A percentile compares a stretch with the other conserved stretches of the same genome.
Conservation (phyloP, 2,329 filamentous ascomycete species). For the Chrysosporium keratinophilum region DNA sequence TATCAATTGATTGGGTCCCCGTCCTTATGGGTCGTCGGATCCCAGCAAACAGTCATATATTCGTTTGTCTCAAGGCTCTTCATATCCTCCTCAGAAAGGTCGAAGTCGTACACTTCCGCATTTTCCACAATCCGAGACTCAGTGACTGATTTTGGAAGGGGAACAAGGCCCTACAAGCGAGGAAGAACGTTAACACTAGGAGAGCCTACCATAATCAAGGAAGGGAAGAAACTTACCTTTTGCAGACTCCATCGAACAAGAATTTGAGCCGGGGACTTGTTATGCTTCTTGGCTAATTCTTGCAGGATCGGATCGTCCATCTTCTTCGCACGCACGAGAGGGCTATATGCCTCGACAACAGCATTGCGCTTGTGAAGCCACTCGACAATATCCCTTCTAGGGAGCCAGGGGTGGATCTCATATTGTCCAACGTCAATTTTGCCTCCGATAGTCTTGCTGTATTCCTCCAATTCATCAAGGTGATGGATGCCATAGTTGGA, state of each 20-base stretch:
- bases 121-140: constrained; percentile 53
- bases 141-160: constrained; percentile 53
- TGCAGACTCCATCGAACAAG: constrained; percentile 53
- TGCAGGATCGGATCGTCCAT: constrained; percentile 46
- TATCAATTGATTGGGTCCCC: constrained; percentile 5
- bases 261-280: constrained; percentile 49
- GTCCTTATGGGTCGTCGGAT: constrained; percentile 29
- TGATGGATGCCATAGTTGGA: constrained; percentile 35
- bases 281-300: constrained; percentile 45
- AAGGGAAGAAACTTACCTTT: constrained; percentile 33
- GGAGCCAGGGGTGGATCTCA: constrained; percentile 83
- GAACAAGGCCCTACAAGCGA: constrained; percentile 45
- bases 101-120: constrained; percentile 49
- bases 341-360: constrained; percentile 48
- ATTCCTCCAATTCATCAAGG: constrained; percentile 33
- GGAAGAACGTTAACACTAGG: not conserved
- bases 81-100: constrained; percentile 50
- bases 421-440: constrained; percentile 75
- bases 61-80: constrained; percentile 43
- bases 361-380: constrained; percentile 61
- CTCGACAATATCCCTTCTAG: constrained; percentile 63
- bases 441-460: constrained; percentile 43
- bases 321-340: constrained; percentile 37
- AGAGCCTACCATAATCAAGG: not conserved
- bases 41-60: constrained; percentile 51